A percentile compares a stretch with the other conserved stretches of the same genome.
Conservation (phyloP, 805 yeast species). For the Phaffomyces thermotolerans region DNA sequence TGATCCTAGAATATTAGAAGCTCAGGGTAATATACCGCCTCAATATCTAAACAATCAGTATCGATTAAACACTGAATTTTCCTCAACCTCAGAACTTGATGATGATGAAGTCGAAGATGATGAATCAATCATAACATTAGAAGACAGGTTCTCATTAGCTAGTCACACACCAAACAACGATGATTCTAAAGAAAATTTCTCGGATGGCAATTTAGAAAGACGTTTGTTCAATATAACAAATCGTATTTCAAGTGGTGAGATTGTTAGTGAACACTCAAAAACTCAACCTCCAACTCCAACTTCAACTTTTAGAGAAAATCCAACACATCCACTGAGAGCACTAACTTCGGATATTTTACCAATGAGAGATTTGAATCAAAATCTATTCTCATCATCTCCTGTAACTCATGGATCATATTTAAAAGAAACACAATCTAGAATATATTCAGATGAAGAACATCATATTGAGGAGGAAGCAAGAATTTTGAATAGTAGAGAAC, state of each 20-base stretch:
- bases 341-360: constrained; percentile 17
- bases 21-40: not conserved
- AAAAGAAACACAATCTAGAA: not conserved
- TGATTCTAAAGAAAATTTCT: not conserved
- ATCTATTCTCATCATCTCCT: constrained; percentile 4
- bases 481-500: not conserved
- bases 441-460: constrained; percentile 1
- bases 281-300: constrained; percentile 22
- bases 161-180: constrained; percentile 2
- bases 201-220: not conserved
- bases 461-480: constrained; percentile 4
- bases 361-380: constrained; percentile 1
- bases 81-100: not conserved
- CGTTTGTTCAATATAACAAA: constrained; percentile 17
- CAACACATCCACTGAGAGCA: constrained; percentile 22
- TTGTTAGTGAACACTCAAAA: constrained; percentile 1
- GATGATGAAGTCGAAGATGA: constrained; percentile 5
- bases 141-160: constrained; percentile 5
- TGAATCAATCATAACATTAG: constrained; percentile 16
- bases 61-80: not conserved
- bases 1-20: constrained; percentile 17
- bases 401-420: not conserved
- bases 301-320: constrained; percentile 15
- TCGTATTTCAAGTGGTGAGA: constrained; percentile 20
- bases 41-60: not conserved